phyloP scores from a whole-genome alignment of 495 filamentous ascomycete species.

The Geoglossum glabrum region DNA sequence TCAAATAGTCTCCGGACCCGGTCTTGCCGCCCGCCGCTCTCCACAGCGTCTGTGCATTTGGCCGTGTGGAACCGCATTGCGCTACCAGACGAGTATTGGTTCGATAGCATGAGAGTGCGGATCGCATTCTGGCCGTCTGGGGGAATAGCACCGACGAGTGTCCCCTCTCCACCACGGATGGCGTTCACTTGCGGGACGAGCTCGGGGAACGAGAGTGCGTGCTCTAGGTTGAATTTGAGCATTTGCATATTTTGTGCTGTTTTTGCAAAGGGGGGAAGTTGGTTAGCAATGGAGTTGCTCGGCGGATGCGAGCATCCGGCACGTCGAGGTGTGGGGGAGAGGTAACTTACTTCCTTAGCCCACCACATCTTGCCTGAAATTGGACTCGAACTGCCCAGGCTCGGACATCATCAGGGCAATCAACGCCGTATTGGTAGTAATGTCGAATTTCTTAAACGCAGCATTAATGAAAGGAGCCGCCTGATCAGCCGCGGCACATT shows the following conservation, averaged over 20 bases:
- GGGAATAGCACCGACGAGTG: too few relatives aligned
- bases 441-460: slow-evolving; percentile 34
- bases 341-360: slow-evolving; percentile 42
- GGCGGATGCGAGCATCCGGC: too few relatives aligned
- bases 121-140: slow-evolving; percentile 25
- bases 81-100: slow-evolving; percentile 49
- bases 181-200: slow-evolving; percentile 13
- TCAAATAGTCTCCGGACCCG: slow-evolving; percentile 43
- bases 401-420: slow-evolving; percentile 48
- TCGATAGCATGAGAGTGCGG: slow-evolving; percentile 33
- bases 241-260: slow-evolving; percentile 55
- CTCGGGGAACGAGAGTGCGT: slow-evolving; percentile 35
- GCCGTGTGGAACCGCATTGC: slow-evolving; percentile 57
- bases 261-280: background rate
- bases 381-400: slow-evolving; percentile 44
- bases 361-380: slow-evolving; percentile 35
- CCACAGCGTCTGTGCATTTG: slow-evolving; percentile 33
- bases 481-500: slow-evolving; percentile 47
- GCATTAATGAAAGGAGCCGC: slow-evolving; percentile 35
- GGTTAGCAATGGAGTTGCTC: too few relatives aligned
- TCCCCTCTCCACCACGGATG: background rate
- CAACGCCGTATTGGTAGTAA: slow-evolving; percentile 39
- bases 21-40: slow-evolving; percentile 24
- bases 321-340: background rate
- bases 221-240: slow-evolving; percentile 35